Conservation (phyloP, 1,284 basidiomycete genomes). For the Takashimella koratensis region DNA sequence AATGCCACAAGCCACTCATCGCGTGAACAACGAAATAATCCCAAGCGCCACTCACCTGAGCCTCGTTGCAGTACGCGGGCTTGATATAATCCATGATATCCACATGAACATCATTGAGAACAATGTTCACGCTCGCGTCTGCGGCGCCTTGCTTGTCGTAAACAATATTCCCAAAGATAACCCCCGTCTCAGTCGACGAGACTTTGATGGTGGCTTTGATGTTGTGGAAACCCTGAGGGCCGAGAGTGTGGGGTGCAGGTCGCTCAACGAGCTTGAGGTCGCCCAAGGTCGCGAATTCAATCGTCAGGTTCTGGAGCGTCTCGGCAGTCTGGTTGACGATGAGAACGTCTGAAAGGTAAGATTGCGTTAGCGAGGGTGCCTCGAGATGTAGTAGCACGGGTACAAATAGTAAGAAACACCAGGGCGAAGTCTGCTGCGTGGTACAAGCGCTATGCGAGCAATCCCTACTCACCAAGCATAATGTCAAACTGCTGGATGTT, state of each 20-base stretch:
- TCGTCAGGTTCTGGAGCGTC: constrained; percentile 92
- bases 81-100: constrained; percentile 99
- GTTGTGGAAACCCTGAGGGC: constrained; percentile 94
- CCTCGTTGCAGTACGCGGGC: constrained; percentile 91
- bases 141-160: constrained; percentile 89
- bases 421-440: too few relatives aligned
- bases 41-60: constrained; percentile 62
- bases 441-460: too few relatives aligned
- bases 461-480: constrained; percentile 69
- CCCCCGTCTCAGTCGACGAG: constrained; percentile 94
- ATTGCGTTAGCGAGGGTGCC: too few relatives aligned
- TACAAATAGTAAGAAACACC: too few relatives aligned
- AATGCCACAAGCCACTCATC: too few relatives aligned
- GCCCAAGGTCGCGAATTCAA: constrained; percentile 96
- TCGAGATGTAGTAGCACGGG: too few relatives aligned
- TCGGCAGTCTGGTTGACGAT: constrained; percentile 95
- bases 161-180: constrained; percentile 96
- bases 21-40: constrained; percentile 4
- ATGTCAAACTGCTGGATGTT: constrained; percentile 99
- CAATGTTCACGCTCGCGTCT: constrained; percentile 72
- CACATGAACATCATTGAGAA: constrained; percentile 95
- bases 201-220: constrained; percentile 99
- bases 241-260: constrained; percentile 87
- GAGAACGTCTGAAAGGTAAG: constrained; percentile 69
- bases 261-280: constrained; percentile 97